Evolutionary conservation across 768 basidiomycete genomes (phyloP), one percentile per base, ranked within the genome.

Genomic region (Tephrocybe rancida): DNA sequence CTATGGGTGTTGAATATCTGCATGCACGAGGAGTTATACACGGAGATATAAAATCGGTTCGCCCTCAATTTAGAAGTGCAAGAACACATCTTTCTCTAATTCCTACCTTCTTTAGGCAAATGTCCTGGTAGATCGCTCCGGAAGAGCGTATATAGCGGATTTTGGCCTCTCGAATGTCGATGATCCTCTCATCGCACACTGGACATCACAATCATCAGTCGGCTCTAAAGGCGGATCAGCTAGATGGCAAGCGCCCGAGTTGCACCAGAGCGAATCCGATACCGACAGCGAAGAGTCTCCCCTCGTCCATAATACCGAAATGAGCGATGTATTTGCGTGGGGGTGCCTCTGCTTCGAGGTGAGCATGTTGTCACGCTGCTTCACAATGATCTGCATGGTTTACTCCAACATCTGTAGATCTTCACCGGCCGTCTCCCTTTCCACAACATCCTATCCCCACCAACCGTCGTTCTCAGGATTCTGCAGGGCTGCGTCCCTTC

Each of bases 11-110:
- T 18, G 48, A 59, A 19, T 64, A 63, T 49, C 55, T 69, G 10
- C 68, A 69, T 47, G 27, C 25, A 24, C 19, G 50, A 16, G 54
- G 60, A 5, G 54, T 69, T 11, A 54, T 67, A 4, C 68, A 69
- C 44, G 68, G 68, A n/a, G 67, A 67, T 59, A 48, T 70, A 14
- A 66, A 67, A 62, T 62, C 61, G 26, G 67, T 68, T 35, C 32
- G 48, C 21, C 24, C 7, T 35, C 2, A 7, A 13, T 32, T 32
- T 32, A 16, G 19, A 19, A 24, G 16, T 13, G 9, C 8, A 3
- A 3, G 21, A 11, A 45, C n/a, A 1, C n/a, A 5, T 4, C 1
- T 13, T 22, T 24, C n/a, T 21, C 34, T 19, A 18, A 37, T 18
- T 48, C 3, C 25, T 52, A 18, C 35, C 24, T 19, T 29, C n/a